Percentiles rank a stretch among this genome's conserved stretches.
Conservation (phyloP, 805 yeast species). For the Komagataella mondaviorum region DNA sequence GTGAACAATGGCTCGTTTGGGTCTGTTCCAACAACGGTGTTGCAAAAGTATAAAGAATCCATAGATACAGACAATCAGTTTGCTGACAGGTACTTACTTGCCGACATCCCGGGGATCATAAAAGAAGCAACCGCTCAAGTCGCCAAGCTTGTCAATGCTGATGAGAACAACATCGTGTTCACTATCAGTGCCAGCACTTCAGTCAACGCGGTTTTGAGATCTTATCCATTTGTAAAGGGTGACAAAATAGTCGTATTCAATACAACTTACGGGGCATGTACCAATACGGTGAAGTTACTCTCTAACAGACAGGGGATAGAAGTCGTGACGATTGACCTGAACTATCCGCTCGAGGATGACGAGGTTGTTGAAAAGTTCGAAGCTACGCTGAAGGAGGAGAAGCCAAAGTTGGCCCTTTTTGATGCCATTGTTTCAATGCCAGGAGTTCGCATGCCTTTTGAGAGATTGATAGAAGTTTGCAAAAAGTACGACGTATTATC, state of each 20-base stretch:
- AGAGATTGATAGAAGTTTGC: constrained; percentile 30
- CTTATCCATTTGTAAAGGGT: constrained; percentile 33
- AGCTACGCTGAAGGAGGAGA: constrained; percentile 12
- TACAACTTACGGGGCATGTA: constrained; percentile 42
- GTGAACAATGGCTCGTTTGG: constrained; percentile 63
- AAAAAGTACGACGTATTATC: constrained; percentile 32
- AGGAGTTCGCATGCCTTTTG: constrained; percentile 44
- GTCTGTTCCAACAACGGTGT: constrained; percentile 33
- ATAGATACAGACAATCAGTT: constrained; percentile 17
- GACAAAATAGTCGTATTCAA: constrained; percentile 37
- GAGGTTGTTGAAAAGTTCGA: constrained; percentile 23
- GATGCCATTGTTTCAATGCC: constrained; percentile 57
- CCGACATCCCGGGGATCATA: constrained; percentile 16
- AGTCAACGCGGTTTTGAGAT: constrained; percentile 40
- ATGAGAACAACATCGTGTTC: constrained; percentile 33
- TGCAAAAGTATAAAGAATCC: constrained; percentile 20
- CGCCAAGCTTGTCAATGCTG: constrained; percentile 32
- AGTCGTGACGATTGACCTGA: constrained; percentile 22
- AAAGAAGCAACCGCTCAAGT: constrained; percentile 21
- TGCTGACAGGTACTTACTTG: constrained; percentile 33
- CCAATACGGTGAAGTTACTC: constrained; percentile 32
- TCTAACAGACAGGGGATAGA: constrained; percentile 19
- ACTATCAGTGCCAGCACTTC: constrained; percentile 50
- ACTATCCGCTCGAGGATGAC: constrained; percentile 30
- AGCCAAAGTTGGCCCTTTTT: constrained; percentile 30